These are phyloP conservation scores for Hemisphaericaspora lyxosophila DNA, from an alignment of 1,139 yeast genomes.

Conservation along the genomic window DNA sequence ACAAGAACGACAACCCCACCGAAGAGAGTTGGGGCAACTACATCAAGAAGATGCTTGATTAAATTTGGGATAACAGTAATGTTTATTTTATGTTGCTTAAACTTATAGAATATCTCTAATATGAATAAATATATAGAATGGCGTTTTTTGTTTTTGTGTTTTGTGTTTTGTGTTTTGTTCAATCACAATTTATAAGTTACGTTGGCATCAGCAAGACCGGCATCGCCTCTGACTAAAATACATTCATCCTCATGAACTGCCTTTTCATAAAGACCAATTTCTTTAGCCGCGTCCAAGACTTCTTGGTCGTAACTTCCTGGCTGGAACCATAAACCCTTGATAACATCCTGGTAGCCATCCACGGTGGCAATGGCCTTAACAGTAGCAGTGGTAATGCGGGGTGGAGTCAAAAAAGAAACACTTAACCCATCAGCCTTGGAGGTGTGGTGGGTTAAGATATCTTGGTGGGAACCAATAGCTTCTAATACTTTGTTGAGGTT, in stretches of 20 bases:
- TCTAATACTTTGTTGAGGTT: constrained; percentile 36
- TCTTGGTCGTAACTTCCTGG: constrained; percentile 69
- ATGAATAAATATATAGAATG: constrained; percentile 1
- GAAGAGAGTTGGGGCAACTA: constrained; percentile 51
- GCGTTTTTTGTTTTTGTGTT: no score
- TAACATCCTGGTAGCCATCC: constrained; percentile 27
- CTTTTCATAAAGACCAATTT: constrained; percentile 41
- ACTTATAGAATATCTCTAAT: neutral
- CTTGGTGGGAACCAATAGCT: constrained; percentile 22
- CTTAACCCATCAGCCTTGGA: constrained; percentile 44
- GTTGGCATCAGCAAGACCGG: constrained; percentile 41
- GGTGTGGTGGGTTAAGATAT: constrained; percentile 27
- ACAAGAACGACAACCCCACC: constrained; percentile 8
- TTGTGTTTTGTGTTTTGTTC: no score
- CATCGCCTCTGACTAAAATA: constrained; percentile 68
- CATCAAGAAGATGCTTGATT: constrained; percentile 46
- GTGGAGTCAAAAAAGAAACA: constrained; percentile 74
- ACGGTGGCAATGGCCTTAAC: constrained; percentile 41
- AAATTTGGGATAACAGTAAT: constrained; percentile 5
- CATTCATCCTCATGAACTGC: constrained; percentile 65
- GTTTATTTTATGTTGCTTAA: no score
- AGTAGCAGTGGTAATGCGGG: constrained; percentile 51
- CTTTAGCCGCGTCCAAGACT: constrained; percentile 45
- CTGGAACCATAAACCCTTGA: constrained; percentile 77
- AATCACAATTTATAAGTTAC: constrained; percentile 10